Conservation (phyloP, 1,139 yeast genomes). For the Pichiaceae sp. region DNA sequence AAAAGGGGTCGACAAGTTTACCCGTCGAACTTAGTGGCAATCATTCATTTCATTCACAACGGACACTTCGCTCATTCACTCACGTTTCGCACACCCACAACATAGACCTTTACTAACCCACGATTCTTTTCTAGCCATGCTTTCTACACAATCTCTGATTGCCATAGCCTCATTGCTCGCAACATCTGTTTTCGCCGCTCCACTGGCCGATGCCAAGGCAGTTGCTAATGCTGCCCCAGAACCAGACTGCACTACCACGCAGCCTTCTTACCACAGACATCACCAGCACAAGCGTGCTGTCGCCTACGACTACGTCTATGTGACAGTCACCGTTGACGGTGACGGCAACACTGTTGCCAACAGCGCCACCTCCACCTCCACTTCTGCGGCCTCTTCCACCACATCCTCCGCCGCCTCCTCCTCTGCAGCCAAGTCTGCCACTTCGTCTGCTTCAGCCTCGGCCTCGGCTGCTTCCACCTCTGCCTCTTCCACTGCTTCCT, state of each 20-base stretch:
- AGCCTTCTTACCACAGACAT: constrained; percentile 40
- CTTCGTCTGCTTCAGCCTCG: constrained; percentile 6
- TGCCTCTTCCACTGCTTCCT: constrained; percentile 9
- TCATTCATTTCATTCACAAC: not conserved
- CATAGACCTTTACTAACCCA: not conserved
- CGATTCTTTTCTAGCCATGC: constrained; percentile 20
- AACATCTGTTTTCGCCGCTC: constrained; percentile 32
- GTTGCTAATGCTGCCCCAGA: constrained; percentile 19
- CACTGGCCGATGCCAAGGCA: constrained; percentile 23
- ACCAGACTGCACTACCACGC: constrained; percentile 31
- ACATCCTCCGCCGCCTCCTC: constrained; percentile 12
- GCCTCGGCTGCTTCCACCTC: constrained; percentile 18
- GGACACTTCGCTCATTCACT: not conserved
- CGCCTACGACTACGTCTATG: constrained; percentile 76
- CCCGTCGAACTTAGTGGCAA: not conserved
- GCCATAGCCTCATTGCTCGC: constrained; percentile 34
- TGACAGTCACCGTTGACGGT: constrained; percentile 66
- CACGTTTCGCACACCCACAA: too few species aligned
- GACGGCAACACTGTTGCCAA: constrained; percentile 40
- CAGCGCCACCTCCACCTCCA: constrained; percentile 17
- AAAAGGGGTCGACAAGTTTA: too few species aligned
- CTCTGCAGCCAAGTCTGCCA: constrained; percentile 8
- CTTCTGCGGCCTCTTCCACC: constrained; percentile 17
- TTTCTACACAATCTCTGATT: constrained; percentile 24
- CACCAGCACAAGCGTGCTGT: constrained; percentile 71